Percentiles rank a stretch among this genome's conserved stretches.
Evolutionary conservation across 495 filamentous ascomycete species (phyloP).

Genomic region (Filosporella fistucella): DNA sequence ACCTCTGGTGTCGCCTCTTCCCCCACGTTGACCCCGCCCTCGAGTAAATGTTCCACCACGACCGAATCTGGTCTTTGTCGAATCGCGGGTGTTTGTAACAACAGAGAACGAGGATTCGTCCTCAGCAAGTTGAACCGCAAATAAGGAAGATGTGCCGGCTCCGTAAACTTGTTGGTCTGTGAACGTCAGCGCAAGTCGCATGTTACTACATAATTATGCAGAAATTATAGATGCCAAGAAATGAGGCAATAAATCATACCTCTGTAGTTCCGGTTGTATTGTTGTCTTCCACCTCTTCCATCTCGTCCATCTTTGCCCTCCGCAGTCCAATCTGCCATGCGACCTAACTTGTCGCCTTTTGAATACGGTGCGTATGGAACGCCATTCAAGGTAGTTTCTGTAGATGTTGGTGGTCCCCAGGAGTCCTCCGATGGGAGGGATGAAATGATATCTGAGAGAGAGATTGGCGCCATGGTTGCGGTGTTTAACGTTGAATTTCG

Average conservation of each 20-base stretch:
- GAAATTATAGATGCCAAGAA: slow-evolving; percentile 10
- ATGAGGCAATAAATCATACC: slow-evolving; percentile 47
- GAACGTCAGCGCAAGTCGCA: slow-evolving; percentile 7
- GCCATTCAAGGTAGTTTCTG: slow-evolving; percentile 83
- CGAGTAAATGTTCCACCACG: slow-evolving; percentile 83
- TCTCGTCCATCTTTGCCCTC: slow-evolving; percentile 82
- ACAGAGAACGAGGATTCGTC: slow-evolving; percentile 98
- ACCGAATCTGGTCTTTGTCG: slow-evolving; percentile 81
- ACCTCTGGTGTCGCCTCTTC: slow-evolving; percentile 45
- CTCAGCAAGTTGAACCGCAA: slow-evolving; percentile 85
- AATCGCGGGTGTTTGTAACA: slow-evolving; percentile 86
- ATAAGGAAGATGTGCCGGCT: slow-evolving; percentile 78
- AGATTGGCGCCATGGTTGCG: slow-evolving; percentile 27
- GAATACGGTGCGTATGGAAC: slow-evolving; percentile 97
- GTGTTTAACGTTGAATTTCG: slow-evolving; percentile 8
- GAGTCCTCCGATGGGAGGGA: slow-evolving; percentile 55
- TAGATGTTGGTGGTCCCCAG: slow-evolving; percentile 82
- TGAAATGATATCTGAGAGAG: slow-evolving; percentile 51
- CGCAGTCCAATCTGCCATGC: slow-evolving; percentile 98
- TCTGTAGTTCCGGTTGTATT: slow-evolving; percentile 88
- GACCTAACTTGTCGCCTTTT: slow-evolving; percentile 96
- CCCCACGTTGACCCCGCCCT: slow-evolving; percentile 76
- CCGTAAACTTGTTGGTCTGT: slow-evolving; percentile 96
- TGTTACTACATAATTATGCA: neutral
- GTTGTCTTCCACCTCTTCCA: slow-evolving; percentile 71